Percentiles rank a stretch among this genome's conserved stretches.
Evolutionary conservation across 768 basidiomycete genomes (phyloP).

Genomic region (Boletus huronensis): DNA sequence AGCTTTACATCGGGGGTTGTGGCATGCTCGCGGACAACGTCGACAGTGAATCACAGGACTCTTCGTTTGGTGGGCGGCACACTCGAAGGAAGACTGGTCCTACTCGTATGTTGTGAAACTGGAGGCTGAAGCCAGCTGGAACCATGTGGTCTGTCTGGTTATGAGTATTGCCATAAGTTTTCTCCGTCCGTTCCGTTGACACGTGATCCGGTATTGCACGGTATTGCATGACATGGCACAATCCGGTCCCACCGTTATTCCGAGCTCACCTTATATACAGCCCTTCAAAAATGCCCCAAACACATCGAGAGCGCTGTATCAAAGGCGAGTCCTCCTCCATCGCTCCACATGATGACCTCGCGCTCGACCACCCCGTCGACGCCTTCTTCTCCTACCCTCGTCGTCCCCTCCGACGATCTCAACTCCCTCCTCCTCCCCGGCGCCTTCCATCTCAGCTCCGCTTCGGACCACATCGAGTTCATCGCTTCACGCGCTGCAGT

Average conservation of each 20-base stretch:
- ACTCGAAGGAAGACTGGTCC: background rate
- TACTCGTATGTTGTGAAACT: background rate
- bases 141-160: too few relatives aligned
- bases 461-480: slow-evolving; percentile 66
- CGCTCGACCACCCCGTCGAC: background rate
- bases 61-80: background rate
- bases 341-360: background rate
- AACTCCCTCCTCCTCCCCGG: slow-evolving; percentile 15
- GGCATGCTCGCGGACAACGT: background rate
- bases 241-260: slow-evolving; percentile 25
- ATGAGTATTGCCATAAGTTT: too few relatives aligned
- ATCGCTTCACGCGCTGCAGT: slow-evolving; percentile 52
- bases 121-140: background rate
- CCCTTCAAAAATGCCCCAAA: background rate
- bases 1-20: too few relatives aligned
- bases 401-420: slow-evolving; percentile 31
- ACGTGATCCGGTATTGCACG: slow-evolving; percentile 32
- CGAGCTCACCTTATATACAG: background rate
- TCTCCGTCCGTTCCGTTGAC: slow-evolving; percentile 3
- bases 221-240: slow-evolving; percentile 29
- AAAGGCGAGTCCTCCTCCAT: too few relatives aligned
- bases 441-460: slow-evolving; percentile 30
- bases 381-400: slow-evolving; percentile 34
- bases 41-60: background rate
- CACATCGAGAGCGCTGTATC: background rate